Percentiles rank a stretch among this genome's conserved stretches.
phyloP scores from a whole-genome alignment of 495 filamentous ascomycete genomes.

The Hypoxylon perforatum region DNA sequence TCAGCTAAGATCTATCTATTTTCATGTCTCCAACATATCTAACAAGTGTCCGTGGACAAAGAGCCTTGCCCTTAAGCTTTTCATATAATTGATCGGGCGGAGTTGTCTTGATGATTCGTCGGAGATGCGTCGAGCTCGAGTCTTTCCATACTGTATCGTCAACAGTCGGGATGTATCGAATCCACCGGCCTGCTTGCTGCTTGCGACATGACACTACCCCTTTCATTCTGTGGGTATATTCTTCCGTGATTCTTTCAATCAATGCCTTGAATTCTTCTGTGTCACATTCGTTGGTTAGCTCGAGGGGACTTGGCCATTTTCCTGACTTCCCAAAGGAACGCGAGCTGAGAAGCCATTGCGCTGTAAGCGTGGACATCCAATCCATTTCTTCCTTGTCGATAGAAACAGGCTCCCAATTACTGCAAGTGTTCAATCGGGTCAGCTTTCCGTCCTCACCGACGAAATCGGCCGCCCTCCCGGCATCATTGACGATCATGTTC shows the following conservation, averaged over 20 bases:
- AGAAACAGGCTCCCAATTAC: conserved; percentile 4
- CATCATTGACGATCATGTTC: conserved; percentile 12
- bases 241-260: neutral
- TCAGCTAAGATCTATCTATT: too few relatives aligned
- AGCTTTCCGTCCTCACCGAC: conserved; percentile 1
- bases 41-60: conserved; percentile 11
- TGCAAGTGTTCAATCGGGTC: neutral
- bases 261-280: conserved; percentile 1
- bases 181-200: neutral
- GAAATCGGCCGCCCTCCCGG: conserved; percentile 14
- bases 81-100: conserved; percentile 1
- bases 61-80: conserved; percentile 8
- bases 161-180: conserved; percentile 12
- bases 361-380: neutral
- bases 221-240: conserved; percentile 3
- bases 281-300: neutral
- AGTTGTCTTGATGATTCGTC: neutral
- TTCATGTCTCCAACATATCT: neutral
- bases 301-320: too few relatives aligned
- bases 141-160: neutral
- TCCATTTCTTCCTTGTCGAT: neutral
- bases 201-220: neutral
- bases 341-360: conserved; percentile 7
- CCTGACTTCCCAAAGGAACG: conserved; percentile 6
- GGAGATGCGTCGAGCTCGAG: conserved; percentile 21